Conservation (phyloP, 176 grass and related monocot genomes). For the Raddia guianensis region DNA sequence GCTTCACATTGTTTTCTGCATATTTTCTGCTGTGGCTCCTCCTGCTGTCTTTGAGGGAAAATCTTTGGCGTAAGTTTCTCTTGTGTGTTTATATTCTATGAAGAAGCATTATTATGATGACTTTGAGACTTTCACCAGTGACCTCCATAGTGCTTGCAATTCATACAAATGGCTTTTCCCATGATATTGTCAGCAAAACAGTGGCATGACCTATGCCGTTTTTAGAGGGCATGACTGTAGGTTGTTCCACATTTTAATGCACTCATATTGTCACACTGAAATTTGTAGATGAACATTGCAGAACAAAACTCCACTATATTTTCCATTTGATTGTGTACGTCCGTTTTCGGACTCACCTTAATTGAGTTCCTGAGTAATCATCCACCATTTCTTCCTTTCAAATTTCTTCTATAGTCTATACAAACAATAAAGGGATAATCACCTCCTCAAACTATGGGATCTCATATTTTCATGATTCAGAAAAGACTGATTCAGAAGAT, state of each 20-base stretch:
- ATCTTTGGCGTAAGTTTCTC: conserved; percentile 89
- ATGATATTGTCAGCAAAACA: neutral
- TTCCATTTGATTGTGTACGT: neutral
- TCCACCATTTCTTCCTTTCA: neutral
- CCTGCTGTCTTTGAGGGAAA: conserved; percentile 96
- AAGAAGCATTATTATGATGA: neutral
- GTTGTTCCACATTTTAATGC: conserved; percentile 11
- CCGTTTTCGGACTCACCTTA: neutral
- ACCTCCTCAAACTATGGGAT: neutral
- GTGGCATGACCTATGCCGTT: neutral
- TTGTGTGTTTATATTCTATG: conserved; percentile 9
- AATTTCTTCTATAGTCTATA: neutral
- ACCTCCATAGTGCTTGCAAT: conserved; percentile 5
- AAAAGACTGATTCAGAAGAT: neutral
- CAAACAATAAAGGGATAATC: neutral
- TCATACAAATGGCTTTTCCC: conserved; percentile 9
- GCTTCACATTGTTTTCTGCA: conserved; percentile 86
- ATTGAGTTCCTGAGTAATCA: neutral
- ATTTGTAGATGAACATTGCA: conserved; percentile 12
- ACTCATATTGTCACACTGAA: neutral
- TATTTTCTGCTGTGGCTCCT: conserved; percentile 92
- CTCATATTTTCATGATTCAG: neutral
- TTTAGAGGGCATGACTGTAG: neutral
- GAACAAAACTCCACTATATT: neutral
- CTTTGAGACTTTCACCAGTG: neutral